Evolutionary conservation across 2,329 filamentous ascomycete species (phyloP), one percentile per base, ranked within the genome.

Genomic region (Lomentospora prolificans): DNA sequence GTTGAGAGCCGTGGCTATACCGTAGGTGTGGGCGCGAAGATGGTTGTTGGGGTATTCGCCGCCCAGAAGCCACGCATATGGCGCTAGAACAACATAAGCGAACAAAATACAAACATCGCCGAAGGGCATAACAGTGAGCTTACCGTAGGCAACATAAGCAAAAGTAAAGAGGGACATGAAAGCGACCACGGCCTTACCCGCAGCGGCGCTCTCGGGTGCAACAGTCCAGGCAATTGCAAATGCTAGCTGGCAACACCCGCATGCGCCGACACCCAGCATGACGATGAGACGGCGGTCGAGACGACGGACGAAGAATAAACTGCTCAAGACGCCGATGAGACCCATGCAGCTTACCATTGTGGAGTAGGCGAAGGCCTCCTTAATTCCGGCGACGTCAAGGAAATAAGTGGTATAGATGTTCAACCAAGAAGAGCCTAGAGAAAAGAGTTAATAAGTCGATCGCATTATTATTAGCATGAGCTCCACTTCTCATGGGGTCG

Each of bases 31-130:
- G 4, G 67, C 66, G 14, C 71, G 69, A 12, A 72, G 64, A 51
- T 67, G 66, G 48, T 70, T 71, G 57, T 67, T 71, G 1, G 70
- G 70, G 31, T 68, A 65, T 58, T 73, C 71, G 24, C 69, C 67
- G 14, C 69, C 70, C 6, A 72, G 59, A 12, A 73, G 65, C 68
- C 69, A 72, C 9, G 69, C 68, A 59, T 70, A 69, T 1, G 68
- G 68, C 4, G 66, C 67, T 64, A 41, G 33, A 8, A 36, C n/a
- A 30, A 28, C 12, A 33, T 33, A 6, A 33, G 30, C 12, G 6
- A 7, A 6, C 12, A 33, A 33, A 12, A n/a, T n/a, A n/a, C n/a
- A n/a, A n/a, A n/a, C n/a, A n/a, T n/a, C n/a, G n/a, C n/a, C n/a
- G n/a, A n/a, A n/a, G n/a, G n/a, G 30, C 7, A 7, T 33, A 6